Percentiles rank a stretch among this genome's conserved stretches.
Evolutionary conservation across 306 rosid genomes (phyloP).

Genomic region (Cyamopsis tetragonoloba): DNA sequence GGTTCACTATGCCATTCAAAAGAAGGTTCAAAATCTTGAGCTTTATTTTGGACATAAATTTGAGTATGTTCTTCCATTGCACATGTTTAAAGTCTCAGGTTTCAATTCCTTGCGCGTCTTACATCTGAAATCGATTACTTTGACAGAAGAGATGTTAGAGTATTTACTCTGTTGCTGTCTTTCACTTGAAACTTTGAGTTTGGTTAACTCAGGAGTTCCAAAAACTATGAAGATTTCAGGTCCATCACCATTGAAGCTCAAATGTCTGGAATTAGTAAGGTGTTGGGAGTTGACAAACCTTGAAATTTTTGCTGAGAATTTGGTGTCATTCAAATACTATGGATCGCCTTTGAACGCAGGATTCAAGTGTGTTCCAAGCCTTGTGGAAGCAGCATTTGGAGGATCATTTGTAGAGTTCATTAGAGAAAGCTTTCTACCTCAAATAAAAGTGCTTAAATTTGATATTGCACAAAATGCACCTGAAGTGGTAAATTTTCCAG

Average conservation of each 20-base stretch:
- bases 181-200: slow-evolving; percentile 27
- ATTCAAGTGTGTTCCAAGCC: slow-evolving; percentile 29
- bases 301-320: slow-evolving; percentile 32
- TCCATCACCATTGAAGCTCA: slow-evolving; percentile 23
- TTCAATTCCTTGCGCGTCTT: slow-evolving; percentile 27
- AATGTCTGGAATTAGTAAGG: slow-evolving; percentile 17
- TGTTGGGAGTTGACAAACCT: slow-evolving; percentile 25
- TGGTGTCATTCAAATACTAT: slow-evolving; percentile 26
- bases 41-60: slow-evolving; percentile 24
- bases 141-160: slow-evolving; percentile 31
- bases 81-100: neutral
- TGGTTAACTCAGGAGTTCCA: slow-evolving; percentile 29
- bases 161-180: slow-evolving; percentile 19
- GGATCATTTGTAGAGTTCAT: slow-evolving; percentile 20
- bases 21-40: slow-evolving; percentile 36
- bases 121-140: slow-evolving; percentile 21
- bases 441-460: slow-evolving; percentile 32
- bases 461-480: slow-evolving; percentile 27
- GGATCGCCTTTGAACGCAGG: slow-evolving; percentile 21
- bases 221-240: slow-evolving; percentile 20
- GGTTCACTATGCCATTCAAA: slow-evolving; percentile 31
- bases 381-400: slow-evolving; percentile 34
- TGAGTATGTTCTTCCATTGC: slow-evolving; percentile 37
- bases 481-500: slow-evolving; percentile 4
- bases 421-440: slow-evolving; percentile 24